phyloP scores from a whole-genome alignment of 192 early-diverging fungal genomes.

The Geranomyces michiganensis region DNA sequence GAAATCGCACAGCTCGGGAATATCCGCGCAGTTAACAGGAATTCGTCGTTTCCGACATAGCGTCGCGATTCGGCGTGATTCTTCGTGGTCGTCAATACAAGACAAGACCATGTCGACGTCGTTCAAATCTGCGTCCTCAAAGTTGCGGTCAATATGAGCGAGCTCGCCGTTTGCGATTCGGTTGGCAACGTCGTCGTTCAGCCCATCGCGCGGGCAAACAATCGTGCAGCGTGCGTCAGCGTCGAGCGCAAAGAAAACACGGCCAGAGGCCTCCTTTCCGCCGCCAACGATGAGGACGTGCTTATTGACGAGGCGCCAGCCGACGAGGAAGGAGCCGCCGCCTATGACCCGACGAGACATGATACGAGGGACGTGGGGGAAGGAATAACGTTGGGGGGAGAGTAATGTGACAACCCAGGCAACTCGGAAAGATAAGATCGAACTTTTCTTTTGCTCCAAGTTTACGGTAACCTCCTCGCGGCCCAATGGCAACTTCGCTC shows the following conservation, averaged over 20 bases:
- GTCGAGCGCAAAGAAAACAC: slow-evolving; percentile 79
- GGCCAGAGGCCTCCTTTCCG: slow-evolving; percentile 78
- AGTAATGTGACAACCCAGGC: too few species aligned
- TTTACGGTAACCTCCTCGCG: too few species aligned
- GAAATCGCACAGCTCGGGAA: slow-evolving; percentile 89
- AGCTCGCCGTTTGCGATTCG: slow-evolving; percentile 65
- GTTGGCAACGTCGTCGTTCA: slow-evolving; percentile 68
- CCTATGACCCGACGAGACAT: slow-evolving; percentile 26
- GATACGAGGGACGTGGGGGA: neutral
- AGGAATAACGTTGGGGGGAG: too few species aligned
- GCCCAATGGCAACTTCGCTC: too few species aligned
- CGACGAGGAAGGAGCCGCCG: slow-evolving; percentile 64
- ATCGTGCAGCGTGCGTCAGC: slow-evolving; percentile 79
- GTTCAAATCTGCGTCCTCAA: slow-evolving; percentile 50
- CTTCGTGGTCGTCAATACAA: slow-evolving; percentile 70
- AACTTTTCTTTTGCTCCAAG: too few species aligned
- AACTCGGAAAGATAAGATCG: too few species aligned
- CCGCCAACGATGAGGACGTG: slow-evolving; percentile 91
- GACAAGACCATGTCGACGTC: slow-evolving; percentile 41
- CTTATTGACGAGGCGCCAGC: slow-evolving; percentile 73
- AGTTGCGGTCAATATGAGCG: slow-evolving; percentile 47
- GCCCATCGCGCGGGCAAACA: slow-evolving; percentile 62
- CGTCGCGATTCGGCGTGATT: slow-evolving; percentile 59
- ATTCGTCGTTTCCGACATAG: slow-evolving; percentile 69
- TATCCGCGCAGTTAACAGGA: slow-evolving; percentile 91